Conservation (phyloP, 306 rosid genomes). For the Acacia melanoxylon region DNA sequence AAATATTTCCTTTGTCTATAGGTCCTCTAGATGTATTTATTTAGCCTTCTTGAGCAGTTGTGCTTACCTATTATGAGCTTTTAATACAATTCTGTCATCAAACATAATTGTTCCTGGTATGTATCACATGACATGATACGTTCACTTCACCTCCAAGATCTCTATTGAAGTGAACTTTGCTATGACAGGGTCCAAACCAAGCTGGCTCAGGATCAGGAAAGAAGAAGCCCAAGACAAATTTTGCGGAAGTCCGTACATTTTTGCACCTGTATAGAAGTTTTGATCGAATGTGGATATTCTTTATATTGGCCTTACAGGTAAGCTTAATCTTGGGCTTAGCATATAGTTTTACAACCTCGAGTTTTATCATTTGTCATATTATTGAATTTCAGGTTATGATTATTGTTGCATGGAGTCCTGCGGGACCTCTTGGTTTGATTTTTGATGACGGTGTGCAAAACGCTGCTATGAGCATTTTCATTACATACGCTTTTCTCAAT, state of each 20-base stretch:
- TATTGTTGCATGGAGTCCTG: conserved; percentile 87
- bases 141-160: conserved; percentile 19
- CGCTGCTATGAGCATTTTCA: conserved; percentile 81
- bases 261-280: conserved; percentile 92
- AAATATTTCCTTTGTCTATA: background rate
- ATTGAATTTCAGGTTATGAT: conserved; percentile 82
- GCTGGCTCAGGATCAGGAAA: conserved; percentile 57
- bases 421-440: conserved; percentile 66
- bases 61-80: background rate
- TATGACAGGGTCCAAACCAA: conserved; percentile 66
- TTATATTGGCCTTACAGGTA: conserved; percentile 97
- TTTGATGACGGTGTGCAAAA: conserved; percentile 70
- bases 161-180: conserved; percentile 27
- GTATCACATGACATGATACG: conserved; percentile 3
- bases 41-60: conserved; percentile 9
- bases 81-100: background rate
- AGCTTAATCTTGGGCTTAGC: conserved; percentile 20
- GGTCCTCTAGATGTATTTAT: background rate
- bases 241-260: conserved; percentile 95
- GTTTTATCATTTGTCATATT: conserved; percentile 12
- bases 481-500: conserved; percentile 84
- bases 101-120: background rate
- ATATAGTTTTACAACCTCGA: conserved; percentile 23
- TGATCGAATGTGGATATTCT: conserved; percentile 98
- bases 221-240: conserved; percentile 93